These are phyloP conservation scores for Eucalyptus tenuipes DNA, from an alignment of 345 rosid genomes.

Conservation along the genomic window DNA sequence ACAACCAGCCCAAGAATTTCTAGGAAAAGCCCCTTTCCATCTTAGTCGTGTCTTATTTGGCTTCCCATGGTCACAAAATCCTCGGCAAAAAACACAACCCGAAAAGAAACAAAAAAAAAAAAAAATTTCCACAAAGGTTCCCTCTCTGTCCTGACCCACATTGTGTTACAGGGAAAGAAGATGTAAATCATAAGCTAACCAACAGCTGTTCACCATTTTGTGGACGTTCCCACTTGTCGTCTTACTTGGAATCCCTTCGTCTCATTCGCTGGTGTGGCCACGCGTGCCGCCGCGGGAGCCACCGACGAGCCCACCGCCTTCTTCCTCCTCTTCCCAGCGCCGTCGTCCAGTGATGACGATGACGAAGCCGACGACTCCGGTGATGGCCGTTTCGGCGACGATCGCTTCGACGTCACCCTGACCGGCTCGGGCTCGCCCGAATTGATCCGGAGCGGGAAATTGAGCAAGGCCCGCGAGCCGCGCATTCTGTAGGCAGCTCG, in stretches of 20 bases:
- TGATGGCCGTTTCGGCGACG: slow-evolving; percentile 50
- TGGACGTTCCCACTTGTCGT: slow-evolving; percentile 7
- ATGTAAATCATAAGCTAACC: not conserved
- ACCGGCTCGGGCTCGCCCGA: slow-evolving; percentile 68
- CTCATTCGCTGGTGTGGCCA: not conserved
- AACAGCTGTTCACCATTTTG: slow-evolving; percentile 20
- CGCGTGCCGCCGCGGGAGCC: not conserved
- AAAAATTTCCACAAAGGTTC: not conserved
- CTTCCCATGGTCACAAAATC: not conserved
- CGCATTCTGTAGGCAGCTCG: slow-evolving; percentile 11
- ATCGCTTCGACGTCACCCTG: slow-evolving; percentile 62
- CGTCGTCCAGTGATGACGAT: slow-evolving; percentile 17
- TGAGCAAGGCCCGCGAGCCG: slow-evolving; percentile 10
- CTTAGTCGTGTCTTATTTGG: not conserved
- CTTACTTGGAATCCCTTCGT: slow-evolving; percentile 4
- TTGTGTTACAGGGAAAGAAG: not conserved
- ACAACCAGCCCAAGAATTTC: not conserved
- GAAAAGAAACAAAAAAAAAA: not conserved
- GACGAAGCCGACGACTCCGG: slow-evolving; percentile 30
- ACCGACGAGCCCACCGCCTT: not conserved
- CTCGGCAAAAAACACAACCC: not conserved
- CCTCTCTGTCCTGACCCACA: not conserved
- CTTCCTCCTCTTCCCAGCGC: slow-evolving; percentile 38
- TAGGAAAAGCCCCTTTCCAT: not conserved
- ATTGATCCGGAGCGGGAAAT: slow-evolving; percentile 2